Evolutionary conservation across 345 rosid species (phyloP), one percentile per base, ranked within the genome.

Genomic region (Odontarrhena argentea): DNA sequence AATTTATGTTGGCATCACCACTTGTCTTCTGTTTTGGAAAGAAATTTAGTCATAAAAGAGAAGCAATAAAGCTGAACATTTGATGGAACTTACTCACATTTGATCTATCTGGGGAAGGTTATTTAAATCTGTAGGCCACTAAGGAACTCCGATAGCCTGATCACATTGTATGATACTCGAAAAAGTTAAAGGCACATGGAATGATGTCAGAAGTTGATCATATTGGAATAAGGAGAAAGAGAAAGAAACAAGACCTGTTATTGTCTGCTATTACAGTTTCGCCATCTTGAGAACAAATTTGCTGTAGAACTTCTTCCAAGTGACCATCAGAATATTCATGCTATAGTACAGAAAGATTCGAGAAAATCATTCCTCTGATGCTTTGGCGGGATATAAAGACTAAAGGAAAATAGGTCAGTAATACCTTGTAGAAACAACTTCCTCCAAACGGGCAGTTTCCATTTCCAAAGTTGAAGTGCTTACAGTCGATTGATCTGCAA

Each of bases 361-460:
- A 45, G 14, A 11, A 60, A 53, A 60, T 15, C 53, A 54, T 46
- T 55, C 2, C 7, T 45, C n/a, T 67, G 14, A 53, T 36, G 38
- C 36, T 36, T 25, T 40, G 49, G n/a, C 6, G 30, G 9, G 30
- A 8, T 3, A n/a, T 9, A 28, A 8, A 45, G 12, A 15, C 54
- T 18, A 45, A 53, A n/a, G 60, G n/a, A 40, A 37, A 24, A 14
- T 15, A 55, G 35, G 43, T 43, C 11, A 67, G 40, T 10, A 2
- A 67, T 76, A 88, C 96, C 91, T 85, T 91, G 76, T 91, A 88
- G 76, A 91, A 91, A 78, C 97, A 91, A 66, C 91, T 88, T 49
- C 89, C 84, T 55, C 96, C 97, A 80, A 91, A 91, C 8, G 91
- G 96, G 75, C 97, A 91, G 68, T 76, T 86, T 49, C 89, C 97